These are phyloP conservation scores for Boletus rubescentipes DNA, from an alignment of 768 basidiomycete species.

Conservation along the genomic window DNA sequence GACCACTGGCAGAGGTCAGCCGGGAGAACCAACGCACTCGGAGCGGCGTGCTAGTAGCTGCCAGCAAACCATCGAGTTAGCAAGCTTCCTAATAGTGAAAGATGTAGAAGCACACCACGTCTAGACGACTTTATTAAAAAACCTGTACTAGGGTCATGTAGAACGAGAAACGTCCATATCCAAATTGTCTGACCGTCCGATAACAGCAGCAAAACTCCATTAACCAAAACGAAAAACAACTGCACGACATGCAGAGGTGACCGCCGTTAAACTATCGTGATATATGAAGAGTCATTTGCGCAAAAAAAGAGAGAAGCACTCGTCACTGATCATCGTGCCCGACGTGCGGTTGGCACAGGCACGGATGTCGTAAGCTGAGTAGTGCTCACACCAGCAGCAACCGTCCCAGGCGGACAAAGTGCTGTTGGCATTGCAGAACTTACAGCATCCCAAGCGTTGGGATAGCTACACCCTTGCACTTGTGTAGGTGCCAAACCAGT, in stretches of 20 bases:
- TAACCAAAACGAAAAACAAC: not conserved
- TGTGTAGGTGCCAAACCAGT: conserved; percentile 54
- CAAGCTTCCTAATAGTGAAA: not conserved
- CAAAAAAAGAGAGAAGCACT: not conserved
- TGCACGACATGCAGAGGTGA: not conserved
- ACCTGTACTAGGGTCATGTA: not conserved
- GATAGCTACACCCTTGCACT: conserved; percentile 65
- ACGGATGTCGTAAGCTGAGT: not conserved
- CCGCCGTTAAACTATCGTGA: not conserved
- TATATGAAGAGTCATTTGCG: not conserved
- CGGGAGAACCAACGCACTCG: not conserved
- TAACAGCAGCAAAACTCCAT: conserved; percentile 2
- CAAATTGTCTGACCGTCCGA: not conserved
- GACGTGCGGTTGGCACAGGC: conserved; percentile 2
- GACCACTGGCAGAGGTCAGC: not conserved
- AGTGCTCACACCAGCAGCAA: not conserved
- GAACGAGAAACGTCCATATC: not conserved
- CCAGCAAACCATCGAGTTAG: conserved; percentile 2
- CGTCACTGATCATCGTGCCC: conserved; percentile 1
- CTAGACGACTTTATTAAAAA: not conserved
- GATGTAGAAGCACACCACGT: conserved; percentile 10
- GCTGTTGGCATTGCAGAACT: conserved; percentile 46
- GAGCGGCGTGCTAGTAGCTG: not conserved
- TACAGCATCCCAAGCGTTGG: conserved; percentile 61
- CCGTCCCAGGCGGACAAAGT: conserved; percentile 34